These are phyloP conservation scores for Avena insularis DNA, from an alignment of 176 grass and related monocot genomes.

Conservation along the genomic window DNA sequence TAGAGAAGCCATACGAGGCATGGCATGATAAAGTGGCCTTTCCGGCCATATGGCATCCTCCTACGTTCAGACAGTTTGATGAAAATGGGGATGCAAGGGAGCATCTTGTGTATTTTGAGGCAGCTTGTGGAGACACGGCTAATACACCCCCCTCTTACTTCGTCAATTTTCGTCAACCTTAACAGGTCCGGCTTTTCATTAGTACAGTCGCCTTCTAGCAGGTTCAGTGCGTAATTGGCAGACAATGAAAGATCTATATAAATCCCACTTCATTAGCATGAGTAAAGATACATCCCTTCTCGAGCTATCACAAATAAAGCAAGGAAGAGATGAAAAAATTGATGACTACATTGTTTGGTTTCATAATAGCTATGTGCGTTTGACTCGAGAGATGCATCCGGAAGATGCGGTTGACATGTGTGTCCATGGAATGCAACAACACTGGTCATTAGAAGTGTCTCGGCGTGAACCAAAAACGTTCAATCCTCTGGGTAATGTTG, in stretches of 20 bases:
- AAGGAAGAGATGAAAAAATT: background rate
- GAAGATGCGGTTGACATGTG: background rate
- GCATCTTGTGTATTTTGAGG: background rate
- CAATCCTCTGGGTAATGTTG: background rate
- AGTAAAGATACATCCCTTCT: background rate
- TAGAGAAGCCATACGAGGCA: slow-evolving; percentile 30
- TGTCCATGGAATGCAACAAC: background rate
- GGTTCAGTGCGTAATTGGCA: background rate
- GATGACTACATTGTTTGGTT: background rate
- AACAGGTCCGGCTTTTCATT: background rate
- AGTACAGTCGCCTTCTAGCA: background rate
- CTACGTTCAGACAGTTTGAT: background rate
- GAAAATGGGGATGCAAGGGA: background rate
- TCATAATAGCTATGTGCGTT: background rate
- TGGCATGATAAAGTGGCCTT: slow-evolving; percentile 9
- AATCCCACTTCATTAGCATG: slow-evolving; percentile 4
- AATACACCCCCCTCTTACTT: background rate
- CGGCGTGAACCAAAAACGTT: background rate
- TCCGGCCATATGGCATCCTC: slow-evolving; percentile 1
- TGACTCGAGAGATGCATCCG: background rate
- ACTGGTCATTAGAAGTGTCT: background rate
- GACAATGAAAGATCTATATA: slow-evolving; percentile 14
- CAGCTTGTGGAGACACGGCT: background rate
- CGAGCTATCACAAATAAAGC: background rate
- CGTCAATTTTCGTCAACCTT: background rate